A percentile compares a stretch with the other conserved stretches of the same genome.
phyloP scores from a whole-genome alignment of 371 early-diverging fungal species.

The Apophysomyces ossiformis region DNA sequence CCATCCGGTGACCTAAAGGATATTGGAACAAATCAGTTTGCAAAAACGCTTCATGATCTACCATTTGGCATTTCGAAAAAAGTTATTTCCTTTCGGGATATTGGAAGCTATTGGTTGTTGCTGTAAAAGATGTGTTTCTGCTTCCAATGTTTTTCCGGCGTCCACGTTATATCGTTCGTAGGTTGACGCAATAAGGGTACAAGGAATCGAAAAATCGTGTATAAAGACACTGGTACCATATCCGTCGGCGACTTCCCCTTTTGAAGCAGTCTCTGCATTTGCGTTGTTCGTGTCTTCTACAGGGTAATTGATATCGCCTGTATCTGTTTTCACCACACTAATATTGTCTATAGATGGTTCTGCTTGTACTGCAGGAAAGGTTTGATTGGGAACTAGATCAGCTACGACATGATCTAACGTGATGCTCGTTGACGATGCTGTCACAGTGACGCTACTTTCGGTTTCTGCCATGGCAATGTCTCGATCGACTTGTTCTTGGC shows the following conservation, averaged over 20 bases:
- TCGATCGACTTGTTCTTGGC: background rate
- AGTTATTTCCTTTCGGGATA: conserved; percentile 31
- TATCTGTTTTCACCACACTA: background rate
- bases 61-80: conserved; percentile 48
- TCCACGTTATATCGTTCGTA: conserved; percentile 30
- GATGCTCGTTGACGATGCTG: background rate
- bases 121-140: conserved; percentile 23
- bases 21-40: background rate
- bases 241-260: background rate
- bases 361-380: background rate
- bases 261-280: background rate
- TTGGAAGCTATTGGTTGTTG: conserved; percentile 17
- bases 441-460: background rate
- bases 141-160: conserved; percentile 21
- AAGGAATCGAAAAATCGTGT: conserved; percentile 19
- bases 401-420: background rate
- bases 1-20: conserved; percentile 71
- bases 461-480: background rate
- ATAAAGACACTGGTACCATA: conserved; percentile 18
- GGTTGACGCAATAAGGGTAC: conserved; percentile 28
- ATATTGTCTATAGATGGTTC: background rate
- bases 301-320: background rate
- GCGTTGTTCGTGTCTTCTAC: background rate
- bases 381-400: background rate
- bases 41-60: conserved; percentile 2